These are phyloP conservation scores for Poterioochromonas sp. DNA, from an alignment of 352 stramenopile species.

Conservation along the genomic window DNA sequence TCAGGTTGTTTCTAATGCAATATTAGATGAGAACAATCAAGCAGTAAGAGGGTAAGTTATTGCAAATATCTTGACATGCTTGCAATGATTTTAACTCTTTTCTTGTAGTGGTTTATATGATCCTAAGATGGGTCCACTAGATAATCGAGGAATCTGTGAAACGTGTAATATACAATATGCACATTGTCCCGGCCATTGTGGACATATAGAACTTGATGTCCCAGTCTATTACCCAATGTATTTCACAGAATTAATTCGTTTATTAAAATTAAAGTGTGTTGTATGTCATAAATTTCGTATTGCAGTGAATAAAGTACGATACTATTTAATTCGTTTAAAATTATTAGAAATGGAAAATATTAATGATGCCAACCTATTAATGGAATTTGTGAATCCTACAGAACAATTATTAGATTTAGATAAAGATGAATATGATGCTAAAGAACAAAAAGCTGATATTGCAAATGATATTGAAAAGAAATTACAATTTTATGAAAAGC, in stretches of 20 bases:
- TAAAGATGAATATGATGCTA: neutral
- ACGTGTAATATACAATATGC: constrained; percentile 90
- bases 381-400: neutral
- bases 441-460: neutral
- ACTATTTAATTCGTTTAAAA: neutral
- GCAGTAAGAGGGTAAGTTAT: too few relatives aligned
- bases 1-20: too few relatives aligned
- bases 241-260: constrained; percentile 81
- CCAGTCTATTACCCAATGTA: constrained; percentile 96
- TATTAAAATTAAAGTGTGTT: constrained; percentile 96
- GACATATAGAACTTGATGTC: constrained; percentile 95
- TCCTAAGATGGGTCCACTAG: constrained; percentile 77
- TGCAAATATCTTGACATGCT: too few relatives aligned
- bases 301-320: neutral
- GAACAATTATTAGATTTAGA: neutral
- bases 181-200: constrained; percentile 93
- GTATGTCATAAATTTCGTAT: constrained; percentile 74
- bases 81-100: constrained; percentile 17
- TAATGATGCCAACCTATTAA: neutral
- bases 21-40: too few relatives aligned
- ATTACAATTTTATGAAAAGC: neutral
- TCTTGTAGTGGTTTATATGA: constrained; percentile 83
- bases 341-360: constrained; percentile 22
- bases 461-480: neutral
- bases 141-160: constrained; percentile 75